These are phyloP conservation scores for Acrasis kona DNA, from an alignment of 78 protist species.

Conservation along the genomic window DNA sequence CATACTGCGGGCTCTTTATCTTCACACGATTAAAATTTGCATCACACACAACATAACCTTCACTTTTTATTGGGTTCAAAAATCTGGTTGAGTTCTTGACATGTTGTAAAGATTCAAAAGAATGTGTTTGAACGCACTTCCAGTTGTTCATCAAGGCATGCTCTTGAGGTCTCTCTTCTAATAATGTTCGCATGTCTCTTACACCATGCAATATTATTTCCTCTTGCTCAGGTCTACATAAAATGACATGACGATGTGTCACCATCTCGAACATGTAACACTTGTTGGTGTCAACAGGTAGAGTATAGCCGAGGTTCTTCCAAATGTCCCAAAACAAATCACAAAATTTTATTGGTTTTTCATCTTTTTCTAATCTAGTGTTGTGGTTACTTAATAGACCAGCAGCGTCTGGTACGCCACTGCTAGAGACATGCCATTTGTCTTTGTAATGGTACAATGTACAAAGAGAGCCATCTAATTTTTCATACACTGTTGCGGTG, in stretches of 20 bases:
- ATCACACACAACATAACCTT: constrained; percentile 14
- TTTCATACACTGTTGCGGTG: constrained; percentile 7
- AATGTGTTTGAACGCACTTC: background rate
- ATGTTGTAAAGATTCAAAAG: constrained; percentile 2
- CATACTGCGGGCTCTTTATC: constrained; percentile 1
- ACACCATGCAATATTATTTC: constrained; percentile 8
- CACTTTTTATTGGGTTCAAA: constrained; percentile 1
- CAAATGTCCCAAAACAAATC: constrained; percentile 6
- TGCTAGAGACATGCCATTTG: constrained; percentile 6
- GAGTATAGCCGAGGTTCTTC: background rate
- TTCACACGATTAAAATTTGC: constrained; percentile 12
- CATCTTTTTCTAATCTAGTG: background rate
- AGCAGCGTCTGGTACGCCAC: background rate
- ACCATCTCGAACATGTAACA: constrained; percentile 5
- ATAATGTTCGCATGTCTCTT: background rate
- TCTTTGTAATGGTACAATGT: background rate
- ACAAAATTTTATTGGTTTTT: background rate
- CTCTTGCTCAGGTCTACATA: background rate
- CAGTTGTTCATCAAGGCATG: background rate
- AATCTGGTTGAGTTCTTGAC: background rate
- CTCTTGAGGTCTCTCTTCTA: background rate
- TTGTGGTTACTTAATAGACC: background rate
- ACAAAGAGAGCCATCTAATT: constrained; percentile 11
- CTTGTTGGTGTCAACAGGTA: background rate
- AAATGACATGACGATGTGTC: background rate